Conservation (phyloP, 306 rosid species). For the Cicer judaicum region DNA sequence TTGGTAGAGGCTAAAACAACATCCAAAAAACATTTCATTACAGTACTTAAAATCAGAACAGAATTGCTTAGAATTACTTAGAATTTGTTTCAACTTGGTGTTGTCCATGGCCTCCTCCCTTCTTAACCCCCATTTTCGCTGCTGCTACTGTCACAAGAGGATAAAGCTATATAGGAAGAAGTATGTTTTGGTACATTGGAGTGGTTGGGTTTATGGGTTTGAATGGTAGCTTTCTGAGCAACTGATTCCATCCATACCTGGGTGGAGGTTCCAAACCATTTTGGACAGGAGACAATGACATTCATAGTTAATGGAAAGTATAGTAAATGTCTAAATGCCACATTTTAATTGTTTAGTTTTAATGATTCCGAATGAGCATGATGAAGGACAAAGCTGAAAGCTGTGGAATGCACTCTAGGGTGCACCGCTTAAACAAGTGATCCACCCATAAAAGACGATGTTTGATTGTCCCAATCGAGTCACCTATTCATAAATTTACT, state of each 20-base stretch:
- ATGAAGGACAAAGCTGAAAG: neutral
- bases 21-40: neutral
- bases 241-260: neutral
- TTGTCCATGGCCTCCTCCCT: neutral
- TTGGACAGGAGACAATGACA: no score
- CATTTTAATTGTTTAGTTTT: neutral
- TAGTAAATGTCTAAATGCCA: neutral
- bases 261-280: neutral
- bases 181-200: neutral
- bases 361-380: neutral
- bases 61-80: neutral
- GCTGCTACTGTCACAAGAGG: neutral
- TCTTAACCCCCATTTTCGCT: neutral
- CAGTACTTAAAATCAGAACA: neutral
- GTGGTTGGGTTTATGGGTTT: neutral
- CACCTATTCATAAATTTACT: neutral
- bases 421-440: neutral
- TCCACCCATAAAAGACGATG: neutral
- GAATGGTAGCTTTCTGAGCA: neutral
- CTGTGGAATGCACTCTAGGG: neutral
- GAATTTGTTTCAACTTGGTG: neutral
- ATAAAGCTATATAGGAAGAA: neutral
- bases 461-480: neutral
- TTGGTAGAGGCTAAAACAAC: neutral
- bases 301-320: no score